Evolutionary conservation across 768 basidiomycete genomes (phyloP).

Genomic region (Cyclocybe aegerita): DNA sequence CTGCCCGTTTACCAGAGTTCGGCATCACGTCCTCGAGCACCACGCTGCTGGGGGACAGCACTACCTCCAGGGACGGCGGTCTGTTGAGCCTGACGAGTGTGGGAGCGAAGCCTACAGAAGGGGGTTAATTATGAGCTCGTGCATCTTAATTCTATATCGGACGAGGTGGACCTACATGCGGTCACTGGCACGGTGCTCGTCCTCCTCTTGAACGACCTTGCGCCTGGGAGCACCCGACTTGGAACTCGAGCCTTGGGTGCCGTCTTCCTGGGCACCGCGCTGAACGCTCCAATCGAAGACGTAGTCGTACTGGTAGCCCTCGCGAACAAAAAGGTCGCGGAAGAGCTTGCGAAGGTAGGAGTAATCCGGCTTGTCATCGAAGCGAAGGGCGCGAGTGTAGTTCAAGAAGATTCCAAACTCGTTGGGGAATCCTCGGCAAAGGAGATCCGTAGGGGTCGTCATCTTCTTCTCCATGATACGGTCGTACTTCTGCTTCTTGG

Average conservation of each 20-base stretch:
- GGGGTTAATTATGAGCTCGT: slow-evolving; percentile 16
- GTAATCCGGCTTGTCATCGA: slow-evolving; percentile 99
- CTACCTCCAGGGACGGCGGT: slow-evolving; percentile 48
- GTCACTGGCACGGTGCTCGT: slow-evolving; percentile 80
- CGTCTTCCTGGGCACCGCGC: slow-evolving; percentile 68
- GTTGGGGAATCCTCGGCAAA: slow-evolving; percentile 99
- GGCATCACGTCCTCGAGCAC: slow-evolving; percentile 43
- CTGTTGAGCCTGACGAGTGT: slow-evolving; percentile 81
- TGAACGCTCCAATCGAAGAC: slow-evolving; percentile 99
- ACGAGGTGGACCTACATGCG: slow-evolving; percentile 63
- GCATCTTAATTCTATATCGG: slow-evolving; percentile 9
- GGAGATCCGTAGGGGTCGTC: slow-evolving; percentile 95
- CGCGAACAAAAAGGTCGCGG: slow-evolving; percentile 95
- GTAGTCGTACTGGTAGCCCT: slow-evolving; percentile 99
- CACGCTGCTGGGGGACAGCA: slow-evolving; percentile 34
- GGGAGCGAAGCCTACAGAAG: slow-evolving; percentile 72
- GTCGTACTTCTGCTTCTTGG: slow-evolving; percentile 99
- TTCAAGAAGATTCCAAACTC: slow-evolving; percentile 99
- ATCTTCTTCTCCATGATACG: slow-evolving; percentile 99
- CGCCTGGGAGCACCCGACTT: slow-evolving; percentile 64
- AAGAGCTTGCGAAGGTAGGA: slow-evolving; percentile 99
- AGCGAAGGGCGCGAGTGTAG: slow-evolving; percentile 97
- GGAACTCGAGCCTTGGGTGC: slow-evolving; percentile 55
- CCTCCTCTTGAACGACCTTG: slow-evolving; percentile 84
- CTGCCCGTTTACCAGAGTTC: slow-evolving; percentile 54